Evolutionary conservation across 2,329 filamentous ascomycete genomes (phyloP).

Genomic region (Curvularia hawaiiensis): DNA sequence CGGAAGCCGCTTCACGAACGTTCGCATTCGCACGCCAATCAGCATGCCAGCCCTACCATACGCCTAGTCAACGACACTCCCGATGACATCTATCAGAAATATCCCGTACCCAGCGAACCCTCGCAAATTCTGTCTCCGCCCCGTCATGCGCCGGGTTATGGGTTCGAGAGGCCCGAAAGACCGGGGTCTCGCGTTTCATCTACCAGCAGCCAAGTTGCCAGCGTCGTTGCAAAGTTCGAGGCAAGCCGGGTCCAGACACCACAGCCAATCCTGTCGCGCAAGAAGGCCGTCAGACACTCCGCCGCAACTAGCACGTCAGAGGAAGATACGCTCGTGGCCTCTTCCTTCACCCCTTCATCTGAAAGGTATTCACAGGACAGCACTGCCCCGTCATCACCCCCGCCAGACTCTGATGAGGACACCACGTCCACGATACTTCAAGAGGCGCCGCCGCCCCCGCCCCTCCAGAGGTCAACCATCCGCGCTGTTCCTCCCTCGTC

Average conservation of each 20-base stretch:
- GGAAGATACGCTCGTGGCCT: slow-evolving; percentile 45
- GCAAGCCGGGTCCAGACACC: slow-evolving; percentile 41
- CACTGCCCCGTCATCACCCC: slow-evolving; percentile 47
- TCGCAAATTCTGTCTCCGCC: slow-evolving; percentile 49
- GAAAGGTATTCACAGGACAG: slow-evolving; percentile 47
- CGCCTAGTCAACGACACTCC: slow-evolving; percentile 48
- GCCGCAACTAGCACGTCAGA: slow-evolving; percentile 47
- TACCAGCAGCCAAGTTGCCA: slow-evolving; percentile 43
- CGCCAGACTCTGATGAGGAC: slow-evolving; percentile 36
- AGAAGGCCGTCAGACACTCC: slow-evolving; percentile 45
- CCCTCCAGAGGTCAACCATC: slow-evolving; percentile 39
- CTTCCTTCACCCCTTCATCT: slow-evolving; percentile 45
- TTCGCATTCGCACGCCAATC: slow-evolving; percentile 46
- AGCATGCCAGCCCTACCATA: slow-evolving; percentile 46
- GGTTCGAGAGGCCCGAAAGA: slow-evolving; percentile 47
- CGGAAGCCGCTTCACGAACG: slow-evolving; percentile 47
- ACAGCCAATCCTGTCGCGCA: slow-evolving; percentile 40
- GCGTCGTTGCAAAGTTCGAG: slow-evolving; percentile 47
- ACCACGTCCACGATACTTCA: slow-evolving; percentile 42
- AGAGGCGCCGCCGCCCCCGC: slow-evolving; percentile 35
- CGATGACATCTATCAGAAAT: slow-evolving; percentile 46
- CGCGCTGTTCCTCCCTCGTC: slow-evolving; percentile 47
- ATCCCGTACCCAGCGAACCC: slow-evolving; percentile 47
- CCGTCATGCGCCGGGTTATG: slow-evolving; percentile 45
- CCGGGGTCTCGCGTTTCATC: slow-evolving; percentile 49